Evolutionary conservation across 73 alveolate genomes (phyloP).

Genomic region (Symbiodinium pilosum): DNA sequence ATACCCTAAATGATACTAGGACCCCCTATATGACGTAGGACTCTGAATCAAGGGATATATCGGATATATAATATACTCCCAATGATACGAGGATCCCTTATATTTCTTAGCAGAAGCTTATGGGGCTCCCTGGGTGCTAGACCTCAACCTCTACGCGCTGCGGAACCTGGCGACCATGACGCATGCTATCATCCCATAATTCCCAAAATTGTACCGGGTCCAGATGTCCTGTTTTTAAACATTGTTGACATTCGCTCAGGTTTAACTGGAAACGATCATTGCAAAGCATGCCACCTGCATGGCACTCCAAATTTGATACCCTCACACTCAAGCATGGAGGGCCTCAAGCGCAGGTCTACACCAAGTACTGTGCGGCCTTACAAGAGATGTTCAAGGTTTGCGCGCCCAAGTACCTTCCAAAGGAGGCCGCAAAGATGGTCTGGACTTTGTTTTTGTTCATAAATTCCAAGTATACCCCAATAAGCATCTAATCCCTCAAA

Average conservation of each 20-base stretch:
- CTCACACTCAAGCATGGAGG: too few species aligned
- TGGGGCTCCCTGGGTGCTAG: too few species aligned
- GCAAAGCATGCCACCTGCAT: background rate
- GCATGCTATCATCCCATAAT: background rate
- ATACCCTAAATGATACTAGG: too few species aligned
- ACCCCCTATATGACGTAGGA: too few species aligned
- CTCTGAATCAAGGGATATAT: too few species aligned
- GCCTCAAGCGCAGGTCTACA: constrained; percentile 34
- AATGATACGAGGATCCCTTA: too few species aligned
- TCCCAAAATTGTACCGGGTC: background rate
- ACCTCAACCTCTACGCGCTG: too few species aligned
- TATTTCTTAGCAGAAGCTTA: too few species aligned
- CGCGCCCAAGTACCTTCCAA: constrained; percentile 80
- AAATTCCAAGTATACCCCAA: background rate
- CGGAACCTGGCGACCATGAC: background rate
- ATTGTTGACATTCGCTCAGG: background rate
- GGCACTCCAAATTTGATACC: background rate
- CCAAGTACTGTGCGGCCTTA: constrained; percentile 31
- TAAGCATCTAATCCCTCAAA: background rate
- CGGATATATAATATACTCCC: too few species aligned
- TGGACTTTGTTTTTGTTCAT: background rate
- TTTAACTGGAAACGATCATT: background rate
- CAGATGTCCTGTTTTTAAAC: background rate
- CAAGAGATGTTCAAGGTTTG: constrained; percentile 72
- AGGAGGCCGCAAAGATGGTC: constrained; percentile 18